Percentiles rank a stretch among this genome's conserved stretches.
Evolutionary conservation across 2,329 filamentous ascomycete species (phyloP).

Genomic region (Thelonectria rubi): DNA sequence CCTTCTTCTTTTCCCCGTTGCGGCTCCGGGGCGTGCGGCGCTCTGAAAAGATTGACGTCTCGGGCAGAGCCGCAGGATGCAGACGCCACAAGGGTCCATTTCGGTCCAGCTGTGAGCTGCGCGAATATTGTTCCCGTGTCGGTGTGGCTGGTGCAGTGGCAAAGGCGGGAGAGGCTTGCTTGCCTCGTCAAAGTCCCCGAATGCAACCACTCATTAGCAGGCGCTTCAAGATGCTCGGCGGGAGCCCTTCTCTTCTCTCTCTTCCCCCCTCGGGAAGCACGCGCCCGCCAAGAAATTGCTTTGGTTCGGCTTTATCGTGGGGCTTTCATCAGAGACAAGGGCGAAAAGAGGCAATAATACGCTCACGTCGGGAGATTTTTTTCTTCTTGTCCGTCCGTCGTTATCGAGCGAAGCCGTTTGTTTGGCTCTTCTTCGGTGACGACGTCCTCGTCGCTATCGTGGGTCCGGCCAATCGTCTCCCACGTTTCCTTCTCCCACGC

Average conservation of each 20-base stretch:
- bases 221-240: conserved; percentile 16
- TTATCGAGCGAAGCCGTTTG: conserved; percentile 9
- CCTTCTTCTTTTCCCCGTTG: not conserved
- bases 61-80: conserved; percentile 13
- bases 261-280: not conserved
- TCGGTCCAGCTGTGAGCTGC: too few relatives aligned
- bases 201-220: conserved; percentile 6
- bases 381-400: too few relatives aligned
- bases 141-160: conserved; percentile 12
- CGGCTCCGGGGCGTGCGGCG: not conserved
- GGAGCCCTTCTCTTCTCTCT: too few relatives aligned
- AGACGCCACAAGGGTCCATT: conserved; percentile 2
- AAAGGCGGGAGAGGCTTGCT: too few relatives aligned
- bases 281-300: not conserved
- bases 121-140: too few relatives aligned
- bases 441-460: conserved; percentile 4
- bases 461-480: not conserved
- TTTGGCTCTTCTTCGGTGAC: conserved; percentile 5
- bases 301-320: too few relatives aligned
- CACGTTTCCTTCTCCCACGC: conserved; percentile 14
- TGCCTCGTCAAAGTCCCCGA: not conserved
- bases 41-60: too few relatives aligned
- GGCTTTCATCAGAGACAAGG: not conserved
- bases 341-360: conserved; percentile 11
- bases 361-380: too few relatives aligned